These are phyloP conservation scores for Linum usitatissimum DNA, from an alignment of 345 rosid genomes.

Conservation along the genomic window DNA sequence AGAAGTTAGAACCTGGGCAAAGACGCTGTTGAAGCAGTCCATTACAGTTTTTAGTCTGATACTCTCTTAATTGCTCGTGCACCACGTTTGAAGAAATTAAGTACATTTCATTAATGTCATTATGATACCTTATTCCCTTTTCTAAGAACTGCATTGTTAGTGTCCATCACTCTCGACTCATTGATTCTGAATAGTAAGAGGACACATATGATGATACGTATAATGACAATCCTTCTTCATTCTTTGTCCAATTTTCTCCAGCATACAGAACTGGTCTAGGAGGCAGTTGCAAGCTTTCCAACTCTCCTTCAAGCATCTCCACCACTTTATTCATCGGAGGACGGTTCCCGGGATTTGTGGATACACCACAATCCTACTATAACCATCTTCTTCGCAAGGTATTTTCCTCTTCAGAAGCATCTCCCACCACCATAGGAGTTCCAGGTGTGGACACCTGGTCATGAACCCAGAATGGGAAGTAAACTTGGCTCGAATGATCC, in stretches of 20 bases:
- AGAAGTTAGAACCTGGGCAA: not conserved
- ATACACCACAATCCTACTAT: constrained; percentile 4
- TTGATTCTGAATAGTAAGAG: not conserved
- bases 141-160: not conserved
- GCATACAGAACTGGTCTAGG: not conserved
- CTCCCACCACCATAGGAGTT: not conserved
- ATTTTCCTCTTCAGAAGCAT: not conserved
- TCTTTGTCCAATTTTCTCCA: not conserved
- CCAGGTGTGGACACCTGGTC: not conserved
- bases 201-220: not conserved
- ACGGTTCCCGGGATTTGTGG: not conserved
- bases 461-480: constrained; percentile 2
- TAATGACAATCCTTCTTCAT: not conserved
- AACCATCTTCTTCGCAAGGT: not conserved
- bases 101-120: too few relatives aligned
- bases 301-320: constrained; percentile 2
- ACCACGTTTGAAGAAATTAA: not conserved
- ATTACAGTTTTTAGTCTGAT: not conserved
- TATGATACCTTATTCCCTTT: not conserved
- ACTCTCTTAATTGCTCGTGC: not conserved
- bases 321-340: constrained; percentile 4
- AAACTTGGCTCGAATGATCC: not conserved
- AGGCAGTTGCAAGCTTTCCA: not conserved
- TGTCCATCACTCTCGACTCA: not conserved
- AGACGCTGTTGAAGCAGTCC: not conserved